A percentile compares a stretch with the other conserved stretches of the same genome.
phyloP scores from a whole-genome alignment of 2,329 filamentous ascomycete species.

The Neopestalotiopsis sp. region DNA sequence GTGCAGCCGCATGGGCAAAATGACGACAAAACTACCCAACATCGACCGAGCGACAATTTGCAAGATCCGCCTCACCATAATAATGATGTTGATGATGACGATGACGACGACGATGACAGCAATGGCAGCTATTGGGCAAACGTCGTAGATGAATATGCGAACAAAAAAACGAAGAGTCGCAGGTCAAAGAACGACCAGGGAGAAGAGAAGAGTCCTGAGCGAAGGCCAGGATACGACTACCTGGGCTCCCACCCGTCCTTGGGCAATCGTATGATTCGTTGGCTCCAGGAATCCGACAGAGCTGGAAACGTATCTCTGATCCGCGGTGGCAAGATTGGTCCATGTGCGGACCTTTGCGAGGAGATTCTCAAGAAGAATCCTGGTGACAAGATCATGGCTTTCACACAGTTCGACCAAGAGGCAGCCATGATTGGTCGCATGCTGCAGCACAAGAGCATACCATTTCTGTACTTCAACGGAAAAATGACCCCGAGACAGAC shows the following conservation, averaged over 20 bases:
- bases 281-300: neutral
- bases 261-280: neutral
- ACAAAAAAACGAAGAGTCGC: neutral
- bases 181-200: neutral
- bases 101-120: neutral
- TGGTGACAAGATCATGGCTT: neutral
- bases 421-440: neutral
- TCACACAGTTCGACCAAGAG: neutral
- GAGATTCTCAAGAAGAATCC: neutral
- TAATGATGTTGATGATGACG: neutral
- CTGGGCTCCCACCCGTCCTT: neutral
- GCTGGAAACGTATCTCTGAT: neutral
- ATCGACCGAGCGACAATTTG: neutral
- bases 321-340: neutral
- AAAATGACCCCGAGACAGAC: neutral
- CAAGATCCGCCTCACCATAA: neutral
- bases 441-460: neutral
- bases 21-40: neutral
- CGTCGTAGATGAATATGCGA: neutral
- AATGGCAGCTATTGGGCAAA: neutral
- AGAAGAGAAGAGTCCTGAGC: neutral
- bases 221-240: neutral
- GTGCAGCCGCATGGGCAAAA: neutral
- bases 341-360: neutral
- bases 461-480: neutral